Evolutionary conservation across 208 protist species (phyloP), one percentile per base, ranked within the genome.

Genomic region (Leishmania major): DNA sequence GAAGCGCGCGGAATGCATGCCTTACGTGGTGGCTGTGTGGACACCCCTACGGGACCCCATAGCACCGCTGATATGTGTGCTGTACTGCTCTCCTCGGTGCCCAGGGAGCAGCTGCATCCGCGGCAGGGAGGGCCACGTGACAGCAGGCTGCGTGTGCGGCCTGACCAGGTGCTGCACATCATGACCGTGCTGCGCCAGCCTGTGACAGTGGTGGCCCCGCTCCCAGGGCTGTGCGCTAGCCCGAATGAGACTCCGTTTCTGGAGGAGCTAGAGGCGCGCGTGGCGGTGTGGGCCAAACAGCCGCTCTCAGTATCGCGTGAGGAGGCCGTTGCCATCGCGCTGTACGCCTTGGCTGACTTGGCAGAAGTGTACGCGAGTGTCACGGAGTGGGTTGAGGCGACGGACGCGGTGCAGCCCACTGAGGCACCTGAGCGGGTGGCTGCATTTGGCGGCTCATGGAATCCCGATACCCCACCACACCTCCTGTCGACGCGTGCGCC

Each of bases 221-320:
- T 92, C 59, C 71, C 82, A 3, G 86, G 84, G 5, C 64, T 91
- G n/a, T 93, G 89, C 62, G 78, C 93, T n/a, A 87, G 89, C 22
- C 69, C 87, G 53, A 66, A 77, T 11, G 81, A 89, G 72, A 85
- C 79, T 8, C 74, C 87, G n/a, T 89, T 91, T 60, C 5, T 87
- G 5, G 81, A 84, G 37, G 71, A 80, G 67, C 47, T 89, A 13
- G 88, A 92, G 79, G 55, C 77, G 53, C 77, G 78, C 15, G 85
- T 93, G 31, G 79, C 75, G 22, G 40, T 15, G 53, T 69, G 76
- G 89, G 85, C 78, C 64, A 37, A 70, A 25, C 67, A 10, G 60
- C 47, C 8, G 5, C 57, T 55, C 55, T 78, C 84, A 35, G n/a
- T 72, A 22, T 43, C 55, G 22, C 82, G 88, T 76, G 82, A 88